Evolutionary conservation across 345 rosid species (phyloP).

Genomic region (Theobroma cacao): DNA sequence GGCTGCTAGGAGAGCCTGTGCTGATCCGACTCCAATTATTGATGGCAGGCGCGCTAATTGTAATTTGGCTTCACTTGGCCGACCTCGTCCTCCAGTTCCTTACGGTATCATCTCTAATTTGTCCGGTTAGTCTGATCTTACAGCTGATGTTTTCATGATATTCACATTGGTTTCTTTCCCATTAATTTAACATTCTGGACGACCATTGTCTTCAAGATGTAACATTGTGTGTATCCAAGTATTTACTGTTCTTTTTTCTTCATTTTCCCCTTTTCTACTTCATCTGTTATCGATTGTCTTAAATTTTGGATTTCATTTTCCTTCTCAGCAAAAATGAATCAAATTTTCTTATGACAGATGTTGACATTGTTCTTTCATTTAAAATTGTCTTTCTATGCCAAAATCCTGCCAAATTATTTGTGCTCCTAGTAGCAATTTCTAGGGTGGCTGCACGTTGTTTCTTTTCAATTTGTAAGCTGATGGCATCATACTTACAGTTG

Average conservation of each 20-base stretch:
- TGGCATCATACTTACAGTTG: neutral
- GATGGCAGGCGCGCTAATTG: slow-evolving; percentile 97
- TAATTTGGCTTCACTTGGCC: slow-evolving; percentile 92
- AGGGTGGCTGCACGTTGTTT: neutral
- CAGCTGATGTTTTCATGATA: neutral
- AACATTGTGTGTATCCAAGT: neutral
- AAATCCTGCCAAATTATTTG: neutral
- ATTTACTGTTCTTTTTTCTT: neutral
- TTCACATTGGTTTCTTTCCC: neutral
- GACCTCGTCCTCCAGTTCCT: slow-evolving; percentile 60
- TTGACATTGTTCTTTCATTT: neutral
- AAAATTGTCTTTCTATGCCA: neutral
- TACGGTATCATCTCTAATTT: slow-evolving; percentile 43
- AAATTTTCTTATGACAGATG: neutral
- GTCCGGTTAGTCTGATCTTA: slow-evolving; percentile 31
- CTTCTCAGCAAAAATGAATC: neutral
- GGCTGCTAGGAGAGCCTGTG: slow-evolving; percentile 94
- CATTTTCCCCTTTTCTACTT: neutral
- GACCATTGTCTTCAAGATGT: neutral
- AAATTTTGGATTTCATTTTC: neutral
- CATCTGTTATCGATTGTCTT: neutral
- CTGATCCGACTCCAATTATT: slow-evolving; percentile 74
- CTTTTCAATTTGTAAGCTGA: neutral
- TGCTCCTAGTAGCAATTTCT: neutral
- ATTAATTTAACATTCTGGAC: neutral